Conservation (phyloP, 148 eudicot species). For the Rhododendron vialii region DNA sequence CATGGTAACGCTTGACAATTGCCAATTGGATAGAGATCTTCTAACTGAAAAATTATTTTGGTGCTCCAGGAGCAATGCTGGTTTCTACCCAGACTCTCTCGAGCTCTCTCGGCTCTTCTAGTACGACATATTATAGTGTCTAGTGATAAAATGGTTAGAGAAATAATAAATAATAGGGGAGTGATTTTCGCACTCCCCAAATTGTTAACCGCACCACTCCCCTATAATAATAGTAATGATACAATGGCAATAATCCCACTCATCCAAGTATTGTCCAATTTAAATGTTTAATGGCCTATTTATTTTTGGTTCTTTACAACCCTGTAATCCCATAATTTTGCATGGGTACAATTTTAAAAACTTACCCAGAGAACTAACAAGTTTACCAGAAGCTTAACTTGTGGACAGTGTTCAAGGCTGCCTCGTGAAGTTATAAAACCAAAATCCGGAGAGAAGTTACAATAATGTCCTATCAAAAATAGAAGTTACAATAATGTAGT, state of each 20-base stretch:
- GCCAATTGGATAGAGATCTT: background rate
- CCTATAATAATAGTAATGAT: background rate
- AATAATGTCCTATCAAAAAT: background rate
- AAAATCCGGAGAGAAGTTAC: background rate
- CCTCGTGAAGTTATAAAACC: background rate
- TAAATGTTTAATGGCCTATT: background rate
- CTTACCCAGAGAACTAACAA: background rate
- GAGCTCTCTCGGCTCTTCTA: no score
- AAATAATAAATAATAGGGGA: no score
- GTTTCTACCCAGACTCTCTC: background rate
- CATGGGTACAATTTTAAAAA: constrained; percentile 1
- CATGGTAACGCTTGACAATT: background rate
- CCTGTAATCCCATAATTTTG: background rate
- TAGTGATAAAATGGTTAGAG: background rate
- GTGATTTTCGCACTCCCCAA: no score
- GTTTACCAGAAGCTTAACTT: background rate
- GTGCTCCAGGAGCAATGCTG: no score
- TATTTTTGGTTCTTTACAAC: constrained; percentile 6
- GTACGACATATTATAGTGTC: no score
- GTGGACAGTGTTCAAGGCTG: background rate
- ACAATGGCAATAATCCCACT: background rate
- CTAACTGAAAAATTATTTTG: no score
- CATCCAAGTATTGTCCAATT: background rate
- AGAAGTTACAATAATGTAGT: background rate
- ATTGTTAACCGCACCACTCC: no score